Conservation (phyloP, 805 yeast genomes). For the Saccharomyces mikatae region DNA sequence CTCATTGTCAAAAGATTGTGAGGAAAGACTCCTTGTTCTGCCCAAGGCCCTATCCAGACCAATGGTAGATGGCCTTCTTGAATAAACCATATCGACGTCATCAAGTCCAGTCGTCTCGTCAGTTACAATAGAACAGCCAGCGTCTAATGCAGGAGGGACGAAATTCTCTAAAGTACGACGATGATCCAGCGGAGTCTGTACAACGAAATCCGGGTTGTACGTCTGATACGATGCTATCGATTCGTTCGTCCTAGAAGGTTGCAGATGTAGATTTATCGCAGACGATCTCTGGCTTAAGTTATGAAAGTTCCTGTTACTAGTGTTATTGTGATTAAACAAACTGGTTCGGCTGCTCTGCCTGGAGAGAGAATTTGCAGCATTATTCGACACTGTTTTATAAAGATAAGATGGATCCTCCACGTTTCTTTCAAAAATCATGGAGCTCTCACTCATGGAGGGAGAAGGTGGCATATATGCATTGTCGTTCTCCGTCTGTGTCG, state of each 20-base stretch:
- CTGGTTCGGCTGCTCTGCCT: not conserved
- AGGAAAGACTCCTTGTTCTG: conserved; percentile 27
- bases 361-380: not conserved
- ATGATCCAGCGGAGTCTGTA: conserved; percentile 12
- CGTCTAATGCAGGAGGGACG: conserved; percentile 77
- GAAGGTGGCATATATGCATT: not conserved
- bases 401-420: conserved; percentile 48
- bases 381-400: not conserved
- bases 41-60: conserved; percentile 35
- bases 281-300: not conserved
- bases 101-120: conserved; percentile 56
- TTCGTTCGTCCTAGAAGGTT: not conserved
- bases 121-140: conserved; percentile 58
- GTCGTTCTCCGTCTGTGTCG: not conserved
- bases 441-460: conserved; percentile 11
- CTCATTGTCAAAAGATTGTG: conserved; percentile 3
- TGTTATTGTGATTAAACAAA: not conserved
- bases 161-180: conserved; percentile 50
- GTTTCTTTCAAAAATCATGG: conserved; percentile 57
- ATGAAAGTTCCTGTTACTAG: not conserved
- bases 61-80: conserved; percentile 52
- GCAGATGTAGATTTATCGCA: not conserved
- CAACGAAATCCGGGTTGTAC: not conserved
- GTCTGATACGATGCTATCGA: not conserved
- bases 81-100: conserved; percentile 63